Conservation (phyloP, 176 grass and related monocot genomes). For the Avena insularis region DNA sequence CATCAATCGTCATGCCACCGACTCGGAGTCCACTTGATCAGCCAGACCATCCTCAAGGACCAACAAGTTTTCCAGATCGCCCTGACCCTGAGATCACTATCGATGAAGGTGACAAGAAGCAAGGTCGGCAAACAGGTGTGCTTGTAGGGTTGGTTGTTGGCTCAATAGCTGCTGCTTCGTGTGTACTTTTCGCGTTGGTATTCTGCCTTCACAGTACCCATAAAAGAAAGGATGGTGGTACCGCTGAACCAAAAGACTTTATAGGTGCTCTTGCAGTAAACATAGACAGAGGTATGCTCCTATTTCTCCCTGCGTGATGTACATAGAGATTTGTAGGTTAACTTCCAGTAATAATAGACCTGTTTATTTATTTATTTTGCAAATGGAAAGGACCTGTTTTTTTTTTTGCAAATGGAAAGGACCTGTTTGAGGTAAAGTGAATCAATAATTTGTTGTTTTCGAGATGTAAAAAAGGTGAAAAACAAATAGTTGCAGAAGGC, state of each 20-base stretch:
- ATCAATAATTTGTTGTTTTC: neutral
- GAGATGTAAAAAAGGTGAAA: neutral
- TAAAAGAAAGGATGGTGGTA: constrained; percentile 61
- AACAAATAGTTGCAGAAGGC: neutral
- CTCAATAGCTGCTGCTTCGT: constrained; percentile 67
- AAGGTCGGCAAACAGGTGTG: constrained; percentile 59
- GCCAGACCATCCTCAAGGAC: constrained; percentile 41
- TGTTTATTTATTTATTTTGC: neutral
- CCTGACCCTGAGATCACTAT: constrained; percentile 47
- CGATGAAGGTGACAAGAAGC: constrained; percentile 62
- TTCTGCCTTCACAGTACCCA: constrained; percentile 51
- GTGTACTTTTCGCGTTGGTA: constrained; percentile 59
- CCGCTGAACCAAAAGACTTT: constrained; percentile 59
- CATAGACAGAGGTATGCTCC: constrained; percentile 68
- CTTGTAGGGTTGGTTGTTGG: constrained; percentile 68
- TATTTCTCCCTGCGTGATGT: constrained; percentile 19
- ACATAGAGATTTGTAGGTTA: neutral
- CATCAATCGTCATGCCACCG: constrained; percentile 51
- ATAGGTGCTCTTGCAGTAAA: constrained; percentile 45
- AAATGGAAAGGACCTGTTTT: neutral
- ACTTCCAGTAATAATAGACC: neutral
- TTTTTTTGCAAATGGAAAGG: too few relatives aligned
- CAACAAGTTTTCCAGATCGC: constrained; percentile 41
- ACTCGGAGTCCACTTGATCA: constrained; percentile 46
- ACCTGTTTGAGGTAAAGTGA: constrained; percentile 15